Evolutionary conservation across 1,284 basidiomycete genomes (phyloP).

Genomic region (Rhodotorula sp.): DNA sequence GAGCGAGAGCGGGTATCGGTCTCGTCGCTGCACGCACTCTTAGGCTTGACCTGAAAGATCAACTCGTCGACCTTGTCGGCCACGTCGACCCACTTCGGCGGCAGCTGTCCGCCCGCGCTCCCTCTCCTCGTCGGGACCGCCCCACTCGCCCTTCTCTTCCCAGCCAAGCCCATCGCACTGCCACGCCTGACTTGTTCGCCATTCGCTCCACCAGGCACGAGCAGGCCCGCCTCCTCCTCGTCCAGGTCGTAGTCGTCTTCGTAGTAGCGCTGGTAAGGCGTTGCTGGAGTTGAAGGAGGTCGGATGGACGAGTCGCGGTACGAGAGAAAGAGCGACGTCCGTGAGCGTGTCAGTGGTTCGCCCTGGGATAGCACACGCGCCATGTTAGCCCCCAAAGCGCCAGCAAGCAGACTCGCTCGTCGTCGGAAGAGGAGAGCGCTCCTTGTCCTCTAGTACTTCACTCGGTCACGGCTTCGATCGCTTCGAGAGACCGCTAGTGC

Average conservation of each 20-base stretch:
- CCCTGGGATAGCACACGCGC: not conserved
- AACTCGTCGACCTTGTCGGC: slow-evolving; percentile 82
- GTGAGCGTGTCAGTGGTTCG: slow-evolving; percentile 64
- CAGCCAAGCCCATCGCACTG: slow-evolving; percentile 6
- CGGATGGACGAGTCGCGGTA: slow-evolving; percentile 72
- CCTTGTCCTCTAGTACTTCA: not conserved
- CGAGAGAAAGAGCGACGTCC: slow-evolving; percentile 92
- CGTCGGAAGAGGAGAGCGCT: no score
- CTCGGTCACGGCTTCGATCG: not conserved
- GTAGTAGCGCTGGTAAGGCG: slow-evolving; percentile 48
- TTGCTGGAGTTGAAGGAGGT: slow-evolving; percentile 51
- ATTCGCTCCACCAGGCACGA: slow-evolving; percentile 30
- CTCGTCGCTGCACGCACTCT: slow-evolving; percentile 62
- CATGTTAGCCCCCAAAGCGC: no score
- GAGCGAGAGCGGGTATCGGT: not conserved
- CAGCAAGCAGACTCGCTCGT: no score
- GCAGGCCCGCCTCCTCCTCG: slow-evolving; percentile 57
- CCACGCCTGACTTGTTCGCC: slow-evolving; percentile 19
- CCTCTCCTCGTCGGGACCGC: slow-evolving; percentile 51
- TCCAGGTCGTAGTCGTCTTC: slow-evolving; percentile 49
- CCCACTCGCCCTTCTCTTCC: slow-evolving; percentile 31
- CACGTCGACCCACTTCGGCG: slow-evolving; percentile 72
- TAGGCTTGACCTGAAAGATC: slow-evolving; percentile 64
- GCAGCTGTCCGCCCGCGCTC: slow-evolving; percentile 50
- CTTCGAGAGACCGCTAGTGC: not conserved